Evolutionary conservation across 345 rosid species (phyloP), one percentile per base, ranked within the genome.

Genomic region (Geranium rotundifolium): DNA sequence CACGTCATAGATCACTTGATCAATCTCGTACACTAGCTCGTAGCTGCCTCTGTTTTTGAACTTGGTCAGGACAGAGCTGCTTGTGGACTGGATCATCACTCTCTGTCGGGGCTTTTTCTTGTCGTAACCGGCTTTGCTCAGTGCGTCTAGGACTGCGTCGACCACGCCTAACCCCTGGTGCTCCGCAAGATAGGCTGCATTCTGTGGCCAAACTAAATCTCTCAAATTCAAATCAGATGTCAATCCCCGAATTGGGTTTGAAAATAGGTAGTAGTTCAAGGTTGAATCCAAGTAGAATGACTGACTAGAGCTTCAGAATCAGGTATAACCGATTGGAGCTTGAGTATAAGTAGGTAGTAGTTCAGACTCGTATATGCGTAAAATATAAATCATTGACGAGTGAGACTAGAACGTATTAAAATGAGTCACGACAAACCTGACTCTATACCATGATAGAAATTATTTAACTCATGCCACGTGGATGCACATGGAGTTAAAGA

Each of bases 51-150:
- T 75, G 27, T 68, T 80, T 77, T 76, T 93, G 49, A 93, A 70
- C 69, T 80, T 78, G 71, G 41, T 71, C 18, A 93, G 78, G 65
- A 90, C 90, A 8, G 97, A 80, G 73, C 95, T 93, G 68, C 77
- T 70, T 20, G 83, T 73, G 67, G 99, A 93, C 75, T 85, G 91
- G 68, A 90, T 82, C 95, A 90, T 86, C 50, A 92, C 90, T 65
- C 73, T 82, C 63, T 64, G 72, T 29, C 79, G 41, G 27, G 1
- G 27, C 60, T 72, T 80, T 52, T 56, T 72, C 12, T 76, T 80
- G 62, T 23, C 76, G 69, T 80, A 88, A 61, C 97, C 92, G 58
- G 92, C 85, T 63, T 75, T 65, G 64, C 65, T 75, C 73, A 93
- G 79, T 62, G 81, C 76, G 20, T 59, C 61, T 4, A 88, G 84